These are phyloP conservation scores for Verticillium zaregamsianum DNA, from an alignment of 2,329 filamentous ascomycete genomes.

Conservation along the genomic window DNA sequence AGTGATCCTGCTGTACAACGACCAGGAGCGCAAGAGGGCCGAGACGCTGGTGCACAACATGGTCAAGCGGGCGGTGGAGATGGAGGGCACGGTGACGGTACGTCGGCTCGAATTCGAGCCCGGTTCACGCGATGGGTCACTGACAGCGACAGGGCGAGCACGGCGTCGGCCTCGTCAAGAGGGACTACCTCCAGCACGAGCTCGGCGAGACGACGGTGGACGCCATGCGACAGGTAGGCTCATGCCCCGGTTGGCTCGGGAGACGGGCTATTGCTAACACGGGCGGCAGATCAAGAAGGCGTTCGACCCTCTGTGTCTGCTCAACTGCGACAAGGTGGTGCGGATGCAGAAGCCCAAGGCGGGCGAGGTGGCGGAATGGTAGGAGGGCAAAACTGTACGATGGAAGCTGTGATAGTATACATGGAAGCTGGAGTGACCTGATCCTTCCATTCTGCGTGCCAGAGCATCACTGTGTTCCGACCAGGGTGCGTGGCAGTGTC, in stretches of 20 bases:
- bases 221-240: constrained; percentile 69
- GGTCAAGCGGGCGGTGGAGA: constrained; percentile 80
- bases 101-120: constrained; percentile 13
- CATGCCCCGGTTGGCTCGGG: background rate
- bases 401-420: background rate
- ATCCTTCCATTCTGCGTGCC: too few species aligned
- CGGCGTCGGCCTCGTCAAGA: constrained; percentile 78
- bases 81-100: constrained; percentile 78
- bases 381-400: constrained; percentile 7
- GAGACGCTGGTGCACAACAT: constrained; percentile 74
- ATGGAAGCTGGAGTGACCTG: background rate
- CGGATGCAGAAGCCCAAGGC: constrained; percentile 52
- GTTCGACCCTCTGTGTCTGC: constrained; percentile 68
- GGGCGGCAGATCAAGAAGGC: constrained; percentile 65
- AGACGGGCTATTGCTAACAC: background rate
- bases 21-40: constrained; percentile 61
- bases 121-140: constrained; percentile 3
- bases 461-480: too few species aligned
- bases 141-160: constrained; percentile 60
- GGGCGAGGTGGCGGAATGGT: constrained; percentile 44
- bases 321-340: constrained; percentile 68
- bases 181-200: constrained; percentile 78
- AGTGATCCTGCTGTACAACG: constrained; percentile 57
- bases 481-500: too few species aligned
- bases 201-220: constrained; percentile 71